A percentile compares a stretch with the other conserved stretches of the same genome.
Conservation (phyloP, 2,329 filamentous ascomycete species). For the Talaromyces albobiverticillius region DNA sequence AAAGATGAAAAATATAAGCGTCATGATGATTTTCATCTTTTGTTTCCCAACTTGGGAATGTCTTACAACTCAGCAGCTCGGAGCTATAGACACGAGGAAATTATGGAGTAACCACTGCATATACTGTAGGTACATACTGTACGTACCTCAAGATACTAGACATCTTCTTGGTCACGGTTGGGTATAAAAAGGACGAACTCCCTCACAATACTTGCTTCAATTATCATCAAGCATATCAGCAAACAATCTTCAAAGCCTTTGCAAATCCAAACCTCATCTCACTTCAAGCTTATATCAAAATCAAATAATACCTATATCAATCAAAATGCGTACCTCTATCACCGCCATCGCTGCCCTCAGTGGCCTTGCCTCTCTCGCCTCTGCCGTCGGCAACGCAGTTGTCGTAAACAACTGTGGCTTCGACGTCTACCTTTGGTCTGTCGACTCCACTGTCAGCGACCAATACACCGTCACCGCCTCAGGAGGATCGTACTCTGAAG, state of each 20-base stretch:
- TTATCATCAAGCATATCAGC: neutral
- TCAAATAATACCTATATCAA: neutral
- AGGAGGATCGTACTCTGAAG: slow-evolving; percentile 33
- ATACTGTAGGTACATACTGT: neutral
- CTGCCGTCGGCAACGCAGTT: slow-evolving; percentile 35
- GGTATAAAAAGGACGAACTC: neutral
- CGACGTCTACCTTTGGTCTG: slow-evolving; percentile 39
- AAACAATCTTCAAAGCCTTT: neutral
- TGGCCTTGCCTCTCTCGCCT: slow-evolving; percentile 29
- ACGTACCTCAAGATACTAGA: neutral
- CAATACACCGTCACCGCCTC: slow-evolving; percentile 29
- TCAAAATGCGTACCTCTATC: slow-evolving; percentile 34
- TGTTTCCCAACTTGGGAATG: neutral
- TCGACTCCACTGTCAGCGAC: slow-evolving; percentile 32
- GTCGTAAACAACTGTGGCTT: slow-evolving; percentile 38
- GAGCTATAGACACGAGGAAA: neutral
- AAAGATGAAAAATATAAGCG: neutral
- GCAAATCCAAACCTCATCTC: neutral
- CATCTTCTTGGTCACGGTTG: neutral
- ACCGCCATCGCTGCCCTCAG: slow-evolving; percentile 28
- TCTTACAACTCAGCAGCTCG: neutral
- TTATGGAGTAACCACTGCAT: neutral
- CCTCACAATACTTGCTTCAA: neutral
- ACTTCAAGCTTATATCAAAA: neutral
- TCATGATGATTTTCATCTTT: neutral